These are phyloP conservation scores for Cerioporus squamosus DNA, from an alignment of 1,284 basidiomycete genomes.

Conservation along the genomic window DNA sequence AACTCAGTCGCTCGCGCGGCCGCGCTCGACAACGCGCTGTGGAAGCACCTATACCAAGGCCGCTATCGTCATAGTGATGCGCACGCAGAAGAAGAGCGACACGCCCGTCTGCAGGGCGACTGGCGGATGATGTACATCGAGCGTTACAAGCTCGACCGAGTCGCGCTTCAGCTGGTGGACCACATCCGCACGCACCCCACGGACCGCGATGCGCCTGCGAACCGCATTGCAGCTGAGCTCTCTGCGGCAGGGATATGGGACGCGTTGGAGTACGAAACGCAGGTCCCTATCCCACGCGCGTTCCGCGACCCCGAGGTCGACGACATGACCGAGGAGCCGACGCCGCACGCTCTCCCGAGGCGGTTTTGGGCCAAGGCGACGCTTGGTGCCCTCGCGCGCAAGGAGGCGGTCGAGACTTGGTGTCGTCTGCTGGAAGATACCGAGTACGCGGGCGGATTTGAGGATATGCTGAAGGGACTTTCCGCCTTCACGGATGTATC, in stretches of 20 bases:
- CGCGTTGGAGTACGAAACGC: constrained; percentile 45
- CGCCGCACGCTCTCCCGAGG: constrained; percentile 47
- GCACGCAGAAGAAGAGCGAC: constrained; percentile 41
- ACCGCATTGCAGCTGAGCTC: constrained; percentile 36
- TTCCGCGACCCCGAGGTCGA: constrained; percentile 29
- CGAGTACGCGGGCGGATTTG: constrained; percentile 41
- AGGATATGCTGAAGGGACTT: constrained; percentile 52
- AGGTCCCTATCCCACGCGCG: constrained; percentile 38
- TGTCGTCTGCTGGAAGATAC: constrained; percentile 27
- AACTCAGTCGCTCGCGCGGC: constrained; percentile 35
- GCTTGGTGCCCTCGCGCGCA: constrained; percentile 48
- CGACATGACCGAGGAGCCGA: constrained; percentile 22
- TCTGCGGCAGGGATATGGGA: constrained; percentile 58
- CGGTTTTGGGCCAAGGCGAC: constrained; percentile 57
- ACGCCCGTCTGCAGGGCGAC: constrained; percentile 36
- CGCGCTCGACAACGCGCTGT: constrained; percentile 38
- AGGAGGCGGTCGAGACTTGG: constrained; percentile 50
- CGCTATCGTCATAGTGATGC: constrained; percentile 50
- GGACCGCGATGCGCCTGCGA: constrained; percentile 42
- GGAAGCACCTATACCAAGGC: constrained; percentile 53
- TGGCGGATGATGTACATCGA: constrained; percentile 51
- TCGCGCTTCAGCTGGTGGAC: constrained; percentile 46
- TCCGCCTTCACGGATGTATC: constrained; percentile 59
- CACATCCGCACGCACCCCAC: constrained; percentile 39
- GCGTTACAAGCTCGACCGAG: constrained; percentile 47